Evolutionary conservation across 352 stramenopile genomes (phyloP), one percentile per base, ranked within the genome.

Genomic region (Phytophthora cryptogea): DNA sequence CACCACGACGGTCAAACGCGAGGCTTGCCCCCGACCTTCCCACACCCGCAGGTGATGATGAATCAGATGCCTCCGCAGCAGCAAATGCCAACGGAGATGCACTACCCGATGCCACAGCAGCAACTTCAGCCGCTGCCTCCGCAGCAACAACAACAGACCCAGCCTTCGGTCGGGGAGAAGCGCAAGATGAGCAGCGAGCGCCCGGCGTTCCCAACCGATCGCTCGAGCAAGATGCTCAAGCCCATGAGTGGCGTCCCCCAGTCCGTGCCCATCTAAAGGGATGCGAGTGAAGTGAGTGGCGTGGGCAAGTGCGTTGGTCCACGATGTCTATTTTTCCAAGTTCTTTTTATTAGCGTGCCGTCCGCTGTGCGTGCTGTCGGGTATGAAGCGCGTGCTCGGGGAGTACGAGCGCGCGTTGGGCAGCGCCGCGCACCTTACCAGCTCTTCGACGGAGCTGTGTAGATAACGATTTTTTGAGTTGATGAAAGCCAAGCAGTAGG

Each of bases 21-120:
- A 58, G 59, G 70, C 0, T 62, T 89, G 27, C 66, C 76, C 5
- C 72, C 74, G 28, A 72, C 72, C 28, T 88, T 89, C 57, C 76
- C 72, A 4, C 67, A 86, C 50, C 69, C 70, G 26, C 71, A 81
- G 45, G 57, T 73, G 32, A 87, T 82, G 66, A 87, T 87, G 72
- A 73, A 75, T 39, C 61, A 63, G 51, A 65, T 80, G 54, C 65
- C 67, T 61, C 46, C 30, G 23, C 62, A 72, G 46, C 68, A 67
- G 50, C 63, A 63, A 13, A 68, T 71, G 59, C 65, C 66, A 26
- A 42, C 63, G 59, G 56, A 73, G 33, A 65, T 80, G 51, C 65
- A 74, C 37, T 73, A 74, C 53, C 55, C 68, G 27, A 59, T 80
- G 63, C 57, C 59, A 49, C 49, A 17, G 16, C 57, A 66, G 43